These are phyloP conservation scores for Chlorella sp. DNA, from an alignment of 139 green algal genomes.

Conservation along the genomic window DNA sequence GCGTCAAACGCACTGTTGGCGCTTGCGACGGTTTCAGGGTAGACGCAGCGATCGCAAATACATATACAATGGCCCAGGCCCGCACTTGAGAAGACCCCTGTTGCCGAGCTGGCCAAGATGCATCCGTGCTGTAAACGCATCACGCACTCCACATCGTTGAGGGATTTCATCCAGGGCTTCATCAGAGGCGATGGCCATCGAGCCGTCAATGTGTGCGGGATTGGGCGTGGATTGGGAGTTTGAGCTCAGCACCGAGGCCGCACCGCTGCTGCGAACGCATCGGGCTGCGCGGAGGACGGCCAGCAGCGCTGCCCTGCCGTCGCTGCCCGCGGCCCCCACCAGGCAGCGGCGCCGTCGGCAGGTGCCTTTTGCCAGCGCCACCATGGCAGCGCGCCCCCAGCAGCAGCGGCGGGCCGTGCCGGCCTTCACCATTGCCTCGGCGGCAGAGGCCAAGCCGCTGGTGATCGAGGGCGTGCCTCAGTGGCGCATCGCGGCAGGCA, in stretches of 20 bases:
- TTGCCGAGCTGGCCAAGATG: too few relatives aligned
- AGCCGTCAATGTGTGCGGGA: too few relatives aligned
- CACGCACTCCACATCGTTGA: too few relatives aligned
- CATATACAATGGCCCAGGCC: too few relatives aligned
- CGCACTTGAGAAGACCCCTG: too few relatives aligned
- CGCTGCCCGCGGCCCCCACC: background rate
- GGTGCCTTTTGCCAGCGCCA: conserved; percentile 27
- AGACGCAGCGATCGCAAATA: too few relatives aligned
- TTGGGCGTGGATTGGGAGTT: conserved; percentile 29
- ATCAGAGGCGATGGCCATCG: conserved; percentile 3
- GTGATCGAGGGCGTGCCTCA: conserved; percentile 29
- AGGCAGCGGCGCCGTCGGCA: background rate
- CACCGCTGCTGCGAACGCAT: background rate
- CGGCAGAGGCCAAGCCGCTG: conserved; percentile 5
- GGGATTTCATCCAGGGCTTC: too few relatives aligned
- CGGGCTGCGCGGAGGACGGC: background rate
- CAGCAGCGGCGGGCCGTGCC: background rate
- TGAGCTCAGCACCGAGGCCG: background rate
- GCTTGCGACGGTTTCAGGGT: too few relatives aligned
- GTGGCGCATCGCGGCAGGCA: conserved; percentile 71
- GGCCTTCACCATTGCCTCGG: conserved; percentile 34
- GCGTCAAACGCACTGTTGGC: too few relatives aligned
- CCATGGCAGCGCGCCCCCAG: conserved; percentile 5
- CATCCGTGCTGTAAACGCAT: too few relatives aligned
- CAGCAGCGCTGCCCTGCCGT: background rate